Percentiles rank a stretch among this genome's conserved stretches.
Conservation (phyloP, 2,329 filamentous ascomycete species). For the Harringtonia aguacate region DNA sequence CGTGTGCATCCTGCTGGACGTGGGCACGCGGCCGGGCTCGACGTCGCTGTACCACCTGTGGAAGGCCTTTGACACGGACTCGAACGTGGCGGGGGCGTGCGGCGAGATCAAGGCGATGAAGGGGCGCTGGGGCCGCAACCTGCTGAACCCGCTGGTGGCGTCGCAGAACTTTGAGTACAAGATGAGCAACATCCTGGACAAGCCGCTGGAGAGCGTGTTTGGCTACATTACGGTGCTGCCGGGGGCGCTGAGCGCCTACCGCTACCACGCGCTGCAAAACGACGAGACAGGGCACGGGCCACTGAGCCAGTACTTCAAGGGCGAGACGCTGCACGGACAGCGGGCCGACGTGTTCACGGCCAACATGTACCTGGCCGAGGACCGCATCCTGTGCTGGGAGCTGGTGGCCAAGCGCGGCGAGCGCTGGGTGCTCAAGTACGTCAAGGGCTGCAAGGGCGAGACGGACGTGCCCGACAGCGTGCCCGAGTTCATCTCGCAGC, state of each 20-base stretch:
- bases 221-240: conserved; percentile 97
- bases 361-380: conserved; percentile 89
- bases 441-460: conserved; percentile 91
- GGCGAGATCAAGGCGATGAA: conserved; percentile 98
- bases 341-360: conserved; percentile 60
- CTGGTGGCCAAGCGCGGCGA: conserved; percentile 90
- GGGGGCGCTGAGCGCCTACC: conserved; percentile 87
- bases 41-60: conserved; percentile 95
- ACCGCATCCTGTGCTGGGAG: conserved; percentile 89
- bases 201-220: conserved; percentile 92
- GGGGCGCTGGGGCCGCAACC: conserved; percentile 68
- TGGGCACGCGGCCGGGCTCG: conserved; percentile 81
- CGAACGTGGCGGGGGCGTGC: conserved; percentile 91
- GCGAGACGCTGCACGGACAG: conserved; percentile 90
- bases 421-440: conserved; percentile 96
- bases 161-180: conserved; percentile 99
- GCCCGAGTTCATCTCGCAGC: conserved; percentile 94
- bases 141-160: conserved; percentile 89
- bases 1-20: conserved; percentile 91
- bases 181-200: conserved; percentile 98
- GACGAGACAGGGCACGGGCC: conserved; percentile 93
- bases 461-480: conserved; percentile 96
- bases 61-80: conserved; percentile 98
- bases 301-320: conserved; percentile 97
- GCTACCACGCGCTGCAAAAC: conserved; percentile 93